phyloP scores from a whole-genome alignment of 2,329 filamentous ascomycete species.

The Cryphonectria radicalis region DNA sequence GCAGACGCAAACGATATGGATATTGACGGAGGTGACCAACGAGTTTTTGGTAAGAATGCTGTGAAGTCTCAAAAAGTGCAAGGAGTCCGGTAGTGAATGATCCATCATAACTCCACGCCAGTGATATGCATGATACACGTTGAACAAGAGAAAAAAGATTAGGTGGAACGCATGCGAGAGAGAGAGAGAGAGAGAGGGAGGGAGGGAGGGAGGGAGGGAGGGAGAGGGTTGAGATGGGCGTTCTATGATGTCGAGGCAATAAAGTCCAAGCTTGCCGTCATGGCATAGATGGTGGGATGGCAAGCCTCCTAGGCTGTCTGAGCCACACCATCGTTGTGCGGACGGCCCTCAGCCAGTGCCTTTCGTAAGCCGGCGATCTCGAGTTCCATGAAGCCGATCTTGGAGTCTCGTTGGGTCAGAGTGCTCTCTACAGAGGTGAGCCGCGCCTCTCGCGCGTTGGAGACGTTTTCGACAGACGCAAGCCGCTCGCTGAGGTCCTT shows the following conservation, averaged over 20 bases:
- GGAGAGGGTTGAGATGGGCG: background rate
- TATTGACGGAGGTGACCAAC: conserved; percentile 1
- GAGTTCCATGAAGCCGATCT: conserved; percentile 20
- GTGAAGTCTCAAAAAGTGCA: background rate
- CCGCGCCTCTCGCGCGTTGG: conserved; percentile 20
- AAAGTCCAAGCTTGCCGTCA: background rate
- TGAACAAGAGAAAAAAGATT: background rate
- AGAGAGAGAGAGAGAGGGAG: too few species aligned
- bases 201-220: too few species aligned
- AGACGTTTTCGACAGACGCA: conserved; percentile 23
- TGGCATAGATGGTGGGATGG: background rate
- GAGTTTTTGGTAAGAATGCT: background rate
- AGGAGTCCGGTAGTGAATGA: background rate
- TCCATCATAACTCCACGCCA: conserved; percentile 9
- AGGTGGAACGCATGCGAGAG: background rate
- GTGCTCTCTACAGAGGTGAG: conserved; percentile 18
- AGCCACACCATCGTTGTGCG: background rate
- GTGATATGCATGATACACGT: background rate
- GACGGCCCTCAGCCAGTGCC: conserved; percentile 1
- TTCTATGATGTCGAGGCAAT: background rate
- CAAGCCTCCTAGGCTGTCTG: background rate
- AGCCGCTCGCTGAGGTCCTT: conserved; percentile 51
- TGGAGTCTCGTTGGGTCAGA: conserved; percentile 13
- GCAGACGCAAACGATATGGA: background rate
- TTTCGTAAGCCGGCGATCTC: conserved; percentile 15